Evolutionary conservation across 2,329 filamentous ascomycete genomes (phyloP), one percentile per base, ranked within the genome.

Genomic region (Fusarium sp.): DNA sequence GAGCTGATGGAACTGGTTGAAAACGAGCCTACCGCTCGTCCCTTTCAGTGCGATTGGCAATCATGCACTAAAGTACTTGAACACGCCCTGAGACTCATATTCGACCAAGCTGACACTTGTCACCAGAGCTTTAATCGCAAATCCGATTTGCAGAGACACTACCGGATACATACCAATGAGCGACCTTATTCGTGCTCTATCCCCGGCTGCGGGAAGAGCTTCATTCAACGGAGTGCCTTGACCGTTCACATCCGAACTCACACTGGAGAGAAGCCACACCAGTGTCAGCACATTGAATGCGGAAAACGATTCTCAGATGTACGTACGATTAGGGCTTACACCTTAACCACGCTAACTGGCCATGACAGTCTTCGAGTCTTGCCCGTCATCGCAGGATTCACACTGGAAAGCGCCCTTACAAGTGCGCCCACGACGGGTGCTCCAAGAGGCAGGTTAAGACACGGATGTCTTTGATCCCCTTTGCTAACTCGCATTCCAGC

Each of bases 111-210:
- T 78, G 33, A 77, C 74, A 22, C 40, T 38, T 61, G 38, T 25
- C 20, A 58, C 1, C 75, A 93, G 91, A 91, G 90, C 83, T 93
- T 93, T 85, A 93, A 93, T 82, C 87, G 91, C 78, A 93, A 93
- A 81, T 93, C 91, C 20, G 91, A 93, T 77, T 84, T 93, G 69
- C 91, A 92, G 78, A 87, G 91, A 79, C 91, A 93, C 79, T 92
- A 92, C 79, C 88, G 91, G 71, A 93, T 93, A 78, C 91, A 93
- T 82, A 93, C 91, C 63, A 93, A 93, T 79, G 91, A 93, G 81
- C 85, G 91, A 22, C 91, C 91, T 11, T 93, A 92, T 80, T 86
- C 87, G 33, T 93, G 91, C 82, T 85, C 84, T 65, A 88, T 86
- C 10, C 86, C 86, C 10, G 89, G 88, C 7, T 93, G 91, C 78